Evolutionary conservation across 208 protist species (phyloP), one percentile per base, ranked within the genome.

Genomic region (Trypanosoma avium): DNA sequence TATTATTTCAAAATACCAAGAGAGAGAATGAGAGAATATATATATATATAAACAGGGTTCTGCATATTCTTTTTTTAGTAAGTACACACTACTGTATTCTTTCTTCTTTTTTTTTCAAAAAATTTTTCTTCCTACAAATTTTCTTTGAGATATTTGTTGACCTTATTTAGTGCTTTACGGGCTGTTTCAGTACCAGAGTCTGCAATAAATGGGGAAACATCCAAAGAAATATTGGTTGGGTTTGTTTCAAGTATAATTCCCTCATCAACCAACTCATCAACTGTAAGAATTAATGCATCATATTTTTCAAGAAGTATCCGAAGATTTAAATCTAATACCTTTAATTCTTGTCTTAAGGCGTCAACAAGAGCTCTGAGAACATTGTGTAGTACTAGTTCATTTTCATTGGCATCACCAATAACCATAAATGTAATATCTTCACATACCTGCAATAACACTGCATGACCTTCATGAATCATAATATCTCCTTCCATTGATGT

Each of bases 191-290:
- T 70, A 55, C 73, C 77, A 45, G 70, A 60, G 30, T 90, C 84
- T 0, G 79, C 45, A 45, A 84, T 53, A 50, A 88, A 92, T 26
- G 82, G 79, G 32, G 77, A 67, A 65, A 95, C 79, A 56, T 88
- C 77, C 0, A 26, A 62, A 3, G 71, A 79, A n/a, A 95, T 69
- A 22, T 55, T 74, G 22, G 27, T 36, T n/a, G 78, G n/a, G 58
- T 85, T 83, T 21, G 84, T 92, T 36, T 94, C 84, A 26, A 97
- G 61, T 32, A 97, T 80, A 32, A 97, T 87, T 21, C 92, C 92
- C 27, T 93, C 88, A 53, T 97, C 92, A n/a, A 97, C 65, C 70
- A 96, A 78, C 66, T 95, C 89, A 48, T 97, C 92, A 19, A 94
- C 87, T 4, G 84, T 86, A 19, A 97, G 80, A 35, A 96, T 55